Evolutionary conservation across 2,329 filamentous ascomycete genomes (phyloP).

Genomic region (Xylariaceae sp.): DNA sequence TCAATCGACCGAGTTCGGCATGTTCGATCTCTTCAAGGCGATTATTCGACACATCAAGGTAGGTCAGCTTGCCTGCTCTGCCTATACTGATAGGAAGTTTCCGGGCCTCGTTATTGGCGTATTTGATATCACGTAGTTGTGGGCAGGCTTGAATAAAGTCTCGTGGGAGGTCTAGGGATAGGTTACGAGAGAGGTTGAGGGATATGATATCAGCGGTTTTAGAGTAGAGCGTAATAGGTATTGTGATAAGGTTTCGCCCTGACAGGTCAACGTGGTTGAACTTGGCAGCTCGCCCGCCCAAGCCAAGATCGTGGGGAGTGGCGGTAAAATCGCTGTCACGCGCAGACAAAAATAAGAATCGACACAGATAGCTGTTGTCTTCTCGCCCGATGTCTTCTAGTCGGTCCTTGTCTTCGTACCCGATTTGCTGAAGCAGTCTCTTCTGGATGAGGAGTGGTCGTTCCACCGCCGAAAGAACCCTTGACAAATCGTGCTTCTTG

Average conservation of each 20-base stretch:
- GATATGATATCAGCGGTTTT: constrained; percentile 91
- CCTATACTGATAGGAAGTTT: constrained; percentile 80
- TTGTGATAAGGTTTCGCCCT: constrained; percentile 86
- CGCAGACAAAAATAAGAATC: constrained; percentile 89
- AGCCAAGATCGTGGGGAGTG: constrained; percentile 72
- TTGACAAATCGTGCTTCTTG: constrained; percentile 84
- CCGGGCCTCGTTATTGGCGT: constrained; percentile 87
- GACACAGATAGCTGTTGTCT: constrained; percentile 94
- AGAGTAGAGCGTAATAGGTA: constrained; percentile 89
- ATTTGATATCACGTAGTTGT: constrained; percentile 91
- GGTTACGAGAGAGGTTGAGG: constrained; percentile 86
- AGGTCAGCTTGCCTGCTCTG: constrained; percentile 75
- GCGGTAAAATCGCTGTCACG: constrained; percentile 78
- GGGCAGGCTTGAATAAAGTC: constrained; percentile 95
- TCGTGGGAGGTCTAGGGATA: constrained; percentile 87
- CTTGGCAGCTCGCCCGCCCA: constrained; percentile 77
- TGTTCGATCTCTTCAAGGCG: constrained; percentile 81
- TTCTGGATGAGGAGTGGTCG: constrained; percentile 90
- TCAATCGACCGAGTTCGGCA: constrained; percentile 72
- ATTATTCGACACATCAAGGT: constrained; percentile 94
- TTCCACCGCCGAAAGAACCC: constrained; percentile 74
- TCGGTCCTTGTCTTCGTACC: constrained; percentile 80
- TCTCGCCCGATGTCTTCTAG: constrained; percentile 93
- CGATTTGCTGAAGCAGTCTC: constrained; percentile 81
- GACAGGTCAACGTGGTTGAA: constrained; percentile 92